Evolutionary conservation across 2,329 filamentous ascomycete species (phyloP).

Genomic region (Tolypocladium capitatum): DNA sequence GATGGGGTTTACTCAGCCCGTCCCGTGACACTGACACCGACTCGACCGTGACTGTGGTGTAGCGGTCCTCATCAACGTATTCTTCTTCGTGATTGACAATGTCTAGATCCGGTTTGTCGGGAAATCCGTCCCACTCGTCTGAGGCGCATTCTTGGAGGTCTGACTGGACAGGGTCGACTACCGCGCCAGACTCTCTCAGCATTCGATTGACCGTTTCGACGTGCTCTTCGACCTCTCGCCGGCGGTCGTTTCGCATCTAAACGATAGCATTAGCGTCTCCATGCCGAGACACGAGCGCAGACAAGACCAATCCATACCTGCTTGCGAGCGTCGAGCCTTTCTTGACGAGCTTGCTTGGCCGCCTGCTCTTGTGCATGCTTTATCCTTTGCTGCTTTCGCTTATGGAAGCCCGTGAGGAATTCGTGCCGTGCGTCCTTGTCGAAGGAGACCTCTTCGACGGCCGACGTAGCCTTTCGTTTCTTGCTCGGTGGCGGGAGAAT

Average conservation of each 20-base stretch:
- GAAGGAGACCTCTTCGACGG: conserved; percentile 73
- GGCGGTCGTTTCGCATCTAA: conserved; percentile 73
- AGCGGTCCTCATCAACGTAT: conserved; percentile 92
- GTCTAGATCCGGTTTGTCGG: conserved; percentile 32
- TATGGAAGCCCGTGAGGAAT: conserved; percentile 91
- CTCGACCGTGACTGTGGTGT: conserved; percentile 89
- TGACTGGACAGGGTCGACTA: conserved; percentile 24
- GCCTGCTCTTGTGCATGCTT: conserved; percentile 78
- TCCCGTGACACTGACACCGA: conserved; percentile 69
- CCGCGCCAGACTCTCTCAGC: conserved; percentile 44
- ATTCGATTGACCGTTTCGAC: conserved; percentile 63
- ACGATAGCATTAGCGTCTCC: background rate
- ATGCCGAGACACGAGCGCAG: background rate
- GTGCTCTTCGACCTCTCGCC: conserved; percentile 68
- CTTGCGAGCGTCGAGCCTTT: conserved; percentile 59
- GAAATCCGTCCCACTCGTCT: conserved; percentile 54
- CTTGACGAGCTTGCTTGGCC: conserved; percentile 61
- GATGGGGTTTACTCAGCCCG: conserved; percentile 46
- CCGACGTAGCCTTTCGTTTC: conserved; percentile 47
- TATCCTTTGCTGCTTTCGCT: conserved; percentile 75
- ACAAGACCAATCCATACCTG: conserved; percentile 43
- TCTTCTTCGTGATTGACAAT: conserved; percentile 75
- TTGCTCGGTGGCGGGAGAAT: conserved; percentile 47
- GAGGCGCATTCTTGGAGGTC: conserved; percentile 27
- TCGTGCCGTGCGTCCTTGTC: conserved; percentile 68